Evolutionary conservation across 495 filamentous ascomycete genomes (phyloP).

Genomic region (Annulohypoxylon nitens): DNA sequence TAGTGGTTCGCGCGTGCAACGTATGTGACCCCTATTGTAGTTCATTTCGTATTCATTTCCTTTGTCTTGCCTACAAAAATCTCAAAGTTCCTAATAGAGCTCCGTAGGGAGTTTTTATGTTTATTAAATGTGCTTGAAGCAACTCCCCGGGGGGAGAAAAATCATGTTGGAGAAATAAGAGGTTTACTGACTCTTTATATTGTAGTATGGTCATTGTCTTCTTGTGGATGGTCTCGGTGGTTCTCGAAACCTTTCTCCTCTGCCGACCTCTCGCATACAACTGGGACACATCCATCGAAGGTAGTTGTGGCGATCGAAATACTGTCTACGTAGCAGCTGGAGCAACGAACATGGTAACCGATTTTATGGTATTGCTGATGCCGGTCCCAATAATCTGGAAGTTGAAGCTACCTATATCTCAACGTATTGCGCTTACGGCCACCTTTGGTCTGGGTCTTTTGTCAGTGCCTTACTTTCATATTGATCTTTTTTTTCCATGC

Average conservation of each 20-base stretch:
- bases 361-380: slow-evolving; percentile 9
- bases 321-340: slow-evolving; percentile 6
- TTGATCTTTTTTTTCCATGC: no score
- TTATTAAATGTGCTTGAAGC: neutral
- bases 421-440: slow-evolving; percentile 7
- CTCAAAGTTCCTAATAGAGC: no score
- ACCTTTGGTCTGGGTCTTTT: slow-evolving; percentile 8
- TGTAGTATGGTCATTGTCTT: slow-evolving; percentile 9
- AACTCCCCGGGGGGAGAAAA: neutral
- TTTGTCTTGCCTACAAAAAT: no score
- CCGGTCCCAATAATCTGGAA: slow-evolving; percentile 11
- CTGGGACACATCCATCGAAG: slow-evolving; percentile 13
- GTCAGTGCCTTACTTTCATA: neutral
- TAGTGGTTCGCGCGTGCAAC: neutral
- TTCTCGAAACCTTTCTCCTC: slow-evolving; percentile 11
- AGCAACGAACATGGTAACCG: slow-evolving; percentile 7
- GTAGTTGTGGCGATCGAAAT: slow-evolving; percentile 6
- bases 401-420: neutral
- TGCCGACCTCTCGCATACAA: slow-evolving; percentile 12
- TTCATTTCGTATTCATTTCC: no score
- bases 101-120: neutral
- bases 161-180: no score
- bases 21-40: neutral
- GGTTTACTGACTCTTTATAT: neutral
- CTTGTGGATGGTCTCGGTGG: slow-evolving; percentile 12